Evolutionary conservation across 768 basidiomycete genomes (phyloP).

Genomic region (Podaxis sp.): DNA sequence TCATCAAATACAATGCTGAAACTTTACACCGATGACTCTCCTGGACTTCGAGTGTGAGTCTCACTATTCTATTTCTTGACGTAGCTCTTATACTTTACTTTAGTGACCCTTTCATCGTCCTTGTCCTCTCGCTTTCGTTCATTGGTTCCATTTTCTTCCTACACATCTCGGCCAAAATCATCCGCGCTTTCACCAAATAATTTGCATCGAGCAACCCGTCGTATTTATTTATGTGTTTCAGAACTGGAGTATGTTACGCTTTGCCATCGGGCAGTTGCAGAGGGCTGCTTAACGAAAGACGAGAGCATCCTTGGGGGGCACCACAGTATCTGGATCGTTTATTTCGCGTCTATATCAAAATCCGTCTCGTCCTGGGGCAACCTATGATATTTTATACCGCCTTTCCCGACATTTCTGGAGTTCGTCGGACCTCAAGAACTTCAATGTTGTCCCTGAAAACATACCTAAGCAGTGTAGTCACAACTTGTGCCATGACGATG

Average conservation of each 20-base stretch:
- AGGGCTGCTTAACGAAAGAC: constrained; percentile 10
- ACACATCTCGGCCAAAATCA: constrained; percentile 93
- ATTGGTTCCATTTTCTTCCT: constrained; percentile 99
- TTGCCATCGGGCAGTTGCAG: neutral
- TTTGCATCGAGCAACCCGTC: neutral
- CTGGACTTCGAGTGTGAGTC: constrained; percentile 87
- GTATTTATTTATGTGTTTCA: constrained; percentile 5
- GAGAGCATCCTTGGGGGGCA: neutral
- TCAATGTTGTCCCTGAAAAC: neutral
- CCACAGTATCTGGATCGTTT: constrained; percentile 27
- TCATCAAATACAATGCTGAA: constrained; percentile 98
- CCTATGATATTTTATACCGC: constrained; percentile 31
- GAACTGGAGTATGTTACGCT: neutral
- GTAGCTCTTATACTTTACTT: neutral
- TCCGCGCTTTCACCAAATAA: constrained; percentile 86
- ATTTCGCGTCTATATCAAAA: constrained; percentile 32
- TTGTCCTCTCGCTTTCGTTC: constrained; percentile 93
- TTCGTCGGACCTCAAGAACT: neutral
- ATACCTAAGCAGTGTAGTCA: no score
- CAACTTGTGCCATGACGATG: no score
- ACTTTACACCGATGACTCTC: constrained; percentile 97
- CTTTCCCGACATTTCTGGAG: neutral
- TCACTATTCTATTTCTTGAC: neutral
- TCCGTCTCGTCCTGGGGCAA: constrained; percentile 23
- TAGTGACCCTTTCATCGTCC: constrained; percentile 95